Percentiles rank a stretch among this genome's conserved stretches.
Conservation (phyloP, 805 yeast species). For the Monosporozyma aerobia region DNA sequence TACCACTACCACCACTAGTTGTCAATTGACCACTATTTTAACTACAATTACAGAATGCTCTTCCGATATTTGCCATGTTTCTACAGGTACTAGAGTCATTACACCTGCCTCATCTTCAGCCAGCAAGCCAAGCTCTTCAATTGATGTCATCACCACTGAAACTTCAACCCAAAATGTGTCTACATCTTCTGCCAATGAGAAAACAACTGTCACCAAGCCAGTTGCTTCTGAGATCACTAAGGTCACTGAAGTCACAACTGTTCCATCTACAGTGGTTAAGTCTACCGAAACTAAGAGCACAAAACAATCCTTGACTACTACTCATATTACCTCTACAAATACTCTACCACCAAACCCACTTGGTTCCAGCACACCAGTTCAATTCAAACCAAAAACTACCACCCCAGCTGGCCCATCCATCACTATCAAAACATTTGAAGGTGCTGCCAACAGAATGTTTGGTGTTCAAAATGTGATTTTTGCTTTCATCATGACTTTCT, state of each 20-base stretch:
- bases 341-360: neutral
- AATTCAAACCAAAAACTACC: neutral
- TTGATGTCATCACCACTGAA: neutral
- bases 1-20: neutral
- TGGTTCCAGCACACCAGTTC: neutral
- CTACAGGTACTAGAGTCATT: neutral
- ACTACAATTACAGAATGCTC: conserved; percentile 1
- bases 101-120: neutral
- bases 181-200: neutral
- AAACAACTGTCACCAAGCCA: neutral
- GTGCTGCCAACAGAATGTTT: conserved; percentile 2
- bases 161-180: neutral
- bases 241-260: neutral
- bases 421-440: conserved; percentile 3
- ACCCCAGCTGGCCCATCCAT: neutral
- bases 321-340: neutral
- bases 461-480: neutral
- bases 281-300: neutral
- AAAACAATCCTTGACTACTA: neutral
- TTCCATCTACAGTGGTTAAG: neutral
- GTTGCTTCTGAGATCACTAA: neutral
- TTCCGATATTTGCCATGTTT: neutral
- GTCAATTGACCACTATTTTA: neutral
- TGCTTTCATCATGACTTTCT: neutral
- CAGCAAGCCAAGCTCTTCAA: neutral